Conservation (phyloP, 1,284 basidiomycete genomes). For the Ceratobasidium sp. region DNA sequence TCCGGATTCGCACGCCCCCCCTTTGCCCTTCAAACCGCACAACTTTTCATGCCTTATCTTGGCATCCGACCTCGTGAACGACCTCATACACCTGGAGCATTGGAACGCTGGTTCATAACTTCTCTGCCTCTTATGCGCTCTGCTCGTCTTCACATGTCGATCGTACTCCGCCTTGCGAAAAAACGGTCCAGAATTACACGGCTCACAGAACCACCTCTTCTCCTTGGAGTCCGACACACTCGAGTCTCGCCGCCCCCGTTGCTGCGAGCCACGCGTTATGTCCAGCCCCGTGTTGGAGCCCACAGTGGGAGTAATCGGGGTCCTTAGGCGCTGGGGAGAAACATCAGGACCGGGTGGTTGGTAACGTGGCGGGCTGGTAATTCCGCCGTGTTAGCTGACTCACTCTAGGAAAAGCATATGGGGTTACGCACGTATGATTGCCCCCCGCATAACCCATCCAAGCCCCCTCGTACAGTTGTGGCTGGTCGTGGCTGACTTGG, state of each 20-base stretch:
- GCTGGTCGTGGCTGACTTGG: not conserved
- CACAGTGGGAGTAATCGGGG: not conserved
- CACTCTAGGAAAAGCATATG: not conserved
- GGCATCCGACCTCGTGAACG: slow-evolving; percentile 30
- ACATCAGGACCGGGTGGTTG: not conserved
- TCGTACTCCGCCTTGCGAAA: slow-evolving; percentile 22
- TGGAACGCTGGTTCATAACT: slow-evolving; percentile 6
- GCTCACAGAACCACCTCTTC: not conserved
- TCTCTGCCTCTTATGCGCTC: not conserved
- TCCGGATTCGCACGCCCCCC: not conserved
- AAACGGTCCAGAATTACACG: slow-evolving; percentile 16
- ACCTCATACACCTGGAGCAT: slow-evolving; percentile 10
- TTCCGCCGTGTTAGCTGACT: not conserved
- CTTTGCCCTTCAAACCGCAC: slow-evolving; percentile 20
- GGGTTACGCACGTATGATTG: not conserved
- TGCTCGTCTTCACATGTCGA: slow-evolving; percentile 17
- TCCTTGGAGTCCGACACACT: not conserved
- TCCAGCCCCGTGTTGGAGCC: slow-evolving; percentile 4
- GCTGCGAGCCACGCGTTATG: not conserved
- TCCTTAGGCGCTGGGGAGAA: not conserved
- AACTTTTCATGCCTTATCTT: slow-evolving; percentile 27
- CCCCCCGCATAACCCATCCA: not conserved
- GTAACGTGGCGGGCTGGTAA: slow-evolving; percentile 2
- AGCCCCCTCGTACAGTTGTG: slow-evolving; percentile 6
- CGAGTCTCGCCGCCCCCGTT: not conserved